A percentile compares a stretch with the other conserved stretches of the same genome.
Evolutionary conservation across 805 yeast genomes (phyloP).

Genomic region (Zygosaccharomyces bisporus): DNA sequence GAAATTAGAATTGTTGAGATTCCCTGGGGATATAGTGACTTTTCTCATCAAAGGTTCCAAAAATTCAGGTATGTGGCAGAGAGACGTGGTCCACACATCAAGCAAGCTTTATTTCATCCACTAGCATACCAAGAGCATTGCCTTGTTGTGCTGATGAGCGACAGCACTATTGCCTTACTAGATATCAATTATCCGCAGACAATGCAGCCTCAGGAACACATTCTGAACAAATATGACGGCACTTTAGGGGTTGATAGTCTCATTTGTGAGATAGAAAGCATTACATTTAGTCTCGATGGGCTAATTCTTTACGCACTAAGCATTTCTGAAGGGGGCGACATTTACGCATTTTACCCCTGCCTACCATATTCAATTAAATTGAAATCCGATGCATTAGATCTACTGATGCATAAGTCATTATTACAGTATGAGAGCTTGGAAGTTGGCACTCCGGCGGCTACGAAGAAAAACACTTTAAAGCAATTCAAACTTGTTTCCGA

Average conservation of each 20-base stretch:
- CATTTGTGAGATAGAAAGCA: constrained; percentile 22
- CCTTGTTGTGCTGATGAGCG: constrained; percentile 25
- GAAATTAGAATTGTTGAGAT: constrained; percentile 26
- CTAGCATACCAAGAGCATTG: constrained; percentile 22
- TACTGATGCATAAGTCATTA: constrained; percentile 27
- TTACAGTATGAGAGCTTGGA: constrained; percentile 24
- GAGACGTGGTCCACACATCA: constrained; percentile 24
- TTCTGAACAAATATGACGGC: constrained; percentile 12
- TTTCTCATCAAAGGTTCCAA: constrained; percentile 13
- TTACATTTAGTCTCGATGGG: constrained; percentile 39
- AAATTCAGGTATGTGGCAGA: constrained; percentile 4
- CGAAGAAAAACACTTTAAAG: constrained; percentile 28
- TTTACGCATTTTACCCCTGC: constrained; percentile 63
- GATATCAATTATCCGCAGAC: constrained; percentile 17
- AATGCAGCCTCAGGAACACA: constrained; percentile 2
- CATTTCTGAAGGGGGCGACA: constrained; percentile 49
- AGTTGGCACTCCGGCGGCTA: constrained; percentile 15
- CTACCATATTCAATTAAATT: constrained; percentile 39
- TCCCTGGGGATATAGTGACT: constrained; percentile 25
- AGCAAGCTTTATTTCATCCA: constrained; percentile 47
- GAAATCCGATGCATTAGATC: constrained; percentile 31
- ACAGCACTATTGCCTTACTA: constrained; percentile 25
- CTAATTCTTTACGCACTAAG: constrained; percentile 51
- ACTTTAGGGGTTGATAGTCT: constrained; percentile 24
- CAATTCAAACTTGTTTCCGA: constrained; percentile 39